These are phyloP conservation scores for Beauveria rudraprayagi DNA, from an alignment of 2,329 filamentous ascomycete species.

Conservation along the genomic window DNA sequence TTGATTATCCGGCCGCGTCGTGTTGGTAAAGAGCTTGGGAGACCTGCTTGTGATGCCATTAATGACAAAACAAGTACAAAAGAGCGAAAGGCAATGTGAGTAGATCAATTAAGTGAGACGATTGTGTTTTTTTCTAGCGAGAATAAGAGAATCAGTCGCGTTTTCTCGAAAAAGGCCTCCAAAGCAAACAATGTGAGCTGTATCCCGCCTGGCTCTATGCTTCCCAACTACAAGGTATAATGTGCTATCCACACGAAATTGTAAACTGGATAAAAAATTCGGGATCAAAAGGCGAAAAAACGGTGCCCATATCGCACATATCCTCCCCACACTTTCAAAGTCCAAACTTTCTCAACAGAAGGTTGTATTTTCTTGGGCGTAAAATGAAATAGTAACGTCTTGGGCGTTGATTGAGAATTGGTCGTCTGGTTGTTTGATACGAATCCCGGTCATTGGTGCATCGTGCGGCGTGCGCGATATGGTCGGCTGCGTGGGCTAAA, in stretches of 20 bases:
- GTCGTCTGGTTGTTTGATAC: too few species aligned
- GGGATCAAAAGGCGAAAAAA: neutral
- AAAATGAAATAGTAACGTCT: neutral
- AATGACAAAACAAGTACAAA: neutral
- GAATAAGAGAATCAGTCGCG: neutral
- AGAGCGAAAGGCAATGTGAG: neutral
- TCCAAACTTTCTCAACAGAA: neutral
- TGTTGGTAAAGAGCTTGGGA: too few species aligned
- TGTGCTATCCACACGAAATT: neutral
- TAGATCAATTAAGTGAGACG: too few species aligned
- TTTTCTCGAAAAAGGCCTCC: too few species aligned
- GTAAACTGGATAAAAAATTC: neutral
- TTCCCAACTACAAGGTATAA: neutral
- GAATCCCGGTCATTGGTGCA: too few species aligned
- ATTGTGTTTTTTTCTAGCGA: neutral
- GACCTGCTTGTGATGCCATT: neutral
- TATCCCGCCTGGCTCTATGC: neutral
- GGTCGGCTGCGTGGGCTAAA: neutral
- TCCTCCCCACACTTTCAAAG: neutral
- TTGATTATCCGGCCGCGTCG: slow-evolving; percentile 3
- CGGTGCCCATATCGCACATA: neutral
- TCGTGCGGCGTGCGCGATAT: neutral
- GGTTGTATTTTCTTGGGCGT: neutral
- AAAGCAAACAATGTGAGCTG: neutral
- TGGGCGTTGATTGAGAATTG: too few species aligned